Base-by-base conservation (phyloP, 345 rosid genomes). In the Camelina hispida region DNA sequence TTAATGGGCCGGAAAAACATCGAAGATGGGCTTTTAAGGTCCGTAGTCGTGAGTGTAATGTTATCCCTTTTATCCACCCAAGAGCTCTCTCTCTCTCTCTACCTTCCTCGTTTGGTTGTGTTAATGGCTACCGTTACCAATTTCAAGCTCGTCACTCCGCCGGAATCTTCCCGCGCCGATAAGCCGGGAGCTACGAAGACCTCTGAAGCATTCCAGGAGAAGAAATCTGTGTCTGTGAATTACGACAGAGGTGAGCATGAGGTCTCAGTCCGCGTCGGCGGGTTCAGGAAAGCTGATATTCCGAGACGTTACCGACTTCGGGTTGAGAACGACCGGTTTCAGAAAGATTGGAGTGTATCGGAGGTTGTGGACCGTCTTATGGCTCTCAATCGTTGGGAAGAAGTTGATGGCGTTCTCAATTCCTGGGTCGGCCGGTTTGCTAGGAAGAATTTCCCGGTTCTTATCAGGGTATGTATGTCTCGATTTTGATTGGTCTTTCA, bases 341-440 rank as follows among this genome's bases (percentile, higher is more conserved):
- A 93, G 84, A 88, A 82, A 83, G 96, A 93, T 84, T 93, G 93
- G 96, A 77, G 78, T 20, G 79, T 93, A n/a, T 87, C 96, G 22
- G 87, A 89, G 58, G 89, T 93, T 8, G 91, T 84, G 52, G 73
- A 86, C 14, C 79, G 73, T 56, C 81, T 91, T 23, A 34, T 89
- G 64, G 83, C 77, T 75, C 89, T 91, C 79, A 78, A 79, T 47
- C 88, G 76, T 7, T 78, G 82, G 85, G 88, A 86, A 17, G 78
- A 86, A 72, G 85, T 88, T 32, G 88, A 88, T 38, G 83, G 67
- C 2, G 73, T 91, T 62, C 81, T 93, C 71, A 93, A 91, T 81
- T 84, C 79, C n/a, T 93, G 98, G 97, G 81, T 79, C 1, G 98
- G 97, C 44, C 89, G 98, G 54, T 93, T 93, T 50, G 84, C 94